Evolutionary conservation across 2,329 filamentous ascomycete species (phyloP), one percentile per base, ranked within the genome.

Genomic region (Geosmithia morbida): DNA sequence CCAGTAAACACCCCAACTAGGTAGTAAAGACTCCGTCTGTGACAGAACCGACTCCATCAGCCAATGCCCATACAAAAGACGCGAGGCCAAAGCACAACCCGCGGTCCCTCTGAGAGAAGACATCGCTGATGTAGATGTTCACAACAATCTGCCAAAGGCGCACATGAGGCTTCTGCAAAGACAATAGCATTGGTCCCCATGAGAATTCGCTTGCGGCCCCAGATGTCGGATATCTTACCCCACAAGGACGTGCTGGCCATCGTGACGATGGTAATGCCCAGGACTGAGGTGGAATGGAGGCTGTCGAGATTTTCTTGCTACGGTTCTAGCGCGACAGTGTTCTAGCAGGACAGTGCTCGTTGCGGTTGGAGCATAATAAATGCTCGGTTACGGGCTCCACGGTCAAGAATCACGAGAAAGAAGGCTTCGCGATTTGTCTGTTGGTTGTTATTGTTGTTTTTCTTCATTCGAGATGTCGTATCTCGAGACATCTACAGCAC

Each of bases 181-280:
- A 79, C 79, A 2, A 76, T 60, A 22, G 52, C 61, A 2, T 68
- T 64, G 1, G 72, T 68, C 1, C 65, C 54, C 1, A 78, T 56
- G 3, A 79, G 52, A 29, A 77, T 65, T 0, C 69, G 69, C 53
- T 77, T 77, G 7, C 75, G 67, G 2, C 75, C 75, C 68, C 69
- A 79, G 33, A 79, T 77, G 51, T 79, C 75, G 1, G 68, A 70
- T 37, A 78, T 59, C 50, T 74, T 75, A 4, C 80, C 82, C 84
- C 84, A 88, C n/a, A 83, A 74, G 0, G 83, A 82, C 0, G 75
- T 77, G 2, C 71, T 71, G 0, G 83, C 79, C 0, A 83, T 79
- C 1, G 78, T 72, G 29, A 81, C 66, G 53, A 80, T 79, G 16
- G 76, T 79, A 3, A 71, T 57, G 55, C 73, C 75, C 54, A 74